Evolutionary conservation across 163 green algal species (phyloP).

Genomic region (Chlamydomonas reinhardtii): DNA sequence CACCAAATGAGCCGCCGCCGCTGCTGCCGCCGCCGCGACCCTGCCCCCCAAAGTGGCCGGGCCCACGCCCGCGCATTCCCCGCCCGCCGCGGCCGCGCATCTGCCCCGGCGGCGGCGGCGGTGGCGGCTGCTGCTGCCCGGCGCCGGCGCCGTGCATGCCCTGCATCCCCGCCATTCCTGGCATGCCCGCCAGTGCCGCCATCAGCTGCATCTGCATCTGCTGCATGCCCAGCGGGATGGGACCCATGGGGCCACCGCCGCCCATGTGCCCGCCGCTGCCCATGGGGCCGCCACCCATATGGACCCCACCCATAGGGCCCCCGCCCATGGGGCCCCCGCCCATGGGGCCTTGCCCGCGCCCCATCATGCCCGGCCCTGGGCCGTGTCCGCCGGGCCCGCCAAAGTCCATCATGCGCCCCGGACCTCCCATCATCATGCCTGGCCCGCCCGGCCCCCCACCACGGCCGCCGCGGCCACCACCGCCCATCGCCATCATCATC

Average conservation of each 20-base stretch:
- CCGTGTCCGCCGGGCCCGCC: background rate
- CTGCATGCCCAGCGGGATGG: background rate
- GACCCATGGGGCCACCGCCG: background rate
- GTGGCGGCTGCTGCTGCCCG: no score
- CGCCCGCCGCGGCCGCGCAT: no score
- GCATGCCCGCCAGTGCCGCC: background rate
- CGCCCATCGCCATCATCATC: background rate
- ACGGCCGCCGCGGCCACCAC: background rate
- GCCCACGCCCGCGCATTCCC: no score
- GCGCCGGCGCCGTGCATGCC: background rate
- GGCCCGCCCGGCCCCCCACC: background rate
- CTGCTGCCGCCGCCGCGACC: no score
- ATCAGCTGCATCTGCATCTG: slow-evolving; percentile 25
- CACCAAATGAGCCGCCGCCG: no score
- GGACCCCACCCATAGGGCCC: no score
- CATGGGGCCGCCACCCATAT: no score
- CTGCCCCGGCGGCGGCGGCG: no score
- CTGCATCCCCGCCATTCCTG: background rate
- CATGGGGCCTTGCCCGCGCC: background rate
- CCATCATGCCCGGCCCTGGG: background rate
- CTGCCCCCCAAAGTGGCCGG: no score
- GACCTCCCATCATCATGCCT: background rate
- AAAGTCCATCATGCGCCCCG: background rate
- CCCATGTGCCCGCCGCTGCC: background rate
- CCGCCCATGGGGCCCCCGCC: background rate